Evolutionary conservation across 225 moss, liverwort and hornwort species (phyloP), one percentile per base, ranked within the genome.

Genomic region (Neckera pumila): DNA sequence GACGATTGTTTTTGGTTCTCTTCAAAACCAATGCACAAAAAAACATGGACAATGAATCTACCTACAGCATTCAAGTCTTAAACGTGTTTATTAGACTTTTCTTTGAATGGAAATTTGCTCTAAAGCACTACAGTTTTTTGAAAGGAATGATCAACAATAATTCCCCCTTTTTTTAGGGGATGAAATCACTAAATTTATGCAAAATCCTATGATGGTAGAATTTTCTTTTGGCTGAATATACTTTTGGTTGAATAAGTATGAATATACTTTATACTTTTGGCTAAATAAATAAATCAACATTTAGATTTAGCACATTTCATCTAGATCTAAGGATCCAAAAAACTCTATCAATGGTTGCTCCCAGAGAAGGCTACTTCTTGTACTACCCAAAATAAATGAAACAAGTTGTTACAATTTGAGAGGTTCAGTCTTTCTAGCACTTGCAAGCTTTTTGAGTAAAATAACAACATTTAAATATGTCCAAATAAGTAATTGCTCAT

Each of bases 231-330:
- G 2, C 53, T 53, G 21, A 76, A 22, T 76, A 8, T 22, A 76
- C 8, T 75, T 75, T 0, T 22, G 0, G 33, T 0, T n/a, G n/a
- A n/a, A n/a, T n/a, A n/a, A n/a, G n/a, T n/a, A 76, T 53, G 21
- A 76, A 22, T 76, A 8, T 22, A 76, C 8, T 75, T 75, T 53
- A 8, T 23, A 76, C 9, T 75, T 75, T 0, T 22, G 0, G 34
- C 0, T 53, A 0, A 36, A 34, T 53, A 53, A 76, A 76, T 53
- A 21, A 34, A 5, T 34, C 9, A 34, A 14, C 5, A 34, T 53
- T 22, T 0, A 14, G 0, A 53, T 76, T 53, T 76, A 22, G 3
- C 1, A 36, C 14, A 49, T 53, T 53, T 53, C 20, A 76, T 76
- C 9, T 22, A 51, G 3, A 49, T 34, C 21, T 2, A 51, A 33